Evolutionary conservation across 1,284 basidiomycete genomes (phyloP), one percentile per base, ranked within the genome.

Genomic region (Mycena sp.): DNA sequence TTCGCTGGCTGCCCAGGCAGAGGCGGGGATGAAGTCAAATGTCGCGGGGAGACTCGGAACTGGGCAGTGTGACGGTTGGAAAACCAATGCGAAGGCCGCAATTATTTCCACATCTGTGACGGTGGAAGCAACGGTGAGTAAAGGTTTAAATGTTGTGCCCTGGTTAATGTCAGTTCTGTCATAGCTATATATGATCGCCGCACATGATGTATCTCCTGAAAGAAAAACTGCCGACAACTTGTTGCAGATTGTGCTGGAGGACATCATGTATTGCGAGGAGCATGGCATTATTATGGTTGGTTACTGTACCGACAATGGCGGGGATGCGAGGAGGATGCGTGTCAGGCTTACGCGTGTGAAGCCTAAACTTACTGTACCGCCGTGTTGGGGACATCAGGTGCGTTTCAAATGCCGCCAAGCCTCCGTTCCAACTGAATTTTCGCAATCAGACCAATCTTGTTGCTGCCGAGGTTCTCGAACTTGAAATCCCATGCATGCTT

Each of bases 401-500:
- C 16, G 40, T 67, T 5, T 21, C 44, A 16, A 26, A 64, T 37
- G 12, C 21, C 14, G n/a, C 9, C n/a, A 41, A 23, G 45, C n/a
- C 68, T 67, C 38, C 64, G 67, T 58, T 19, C 40, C 11, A 40
- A 61, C 21, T 21, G 28, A 5, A 25, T 48, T 68, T 10, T 23
- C 50, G 25, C 54, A 46, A 64, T 67, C 52, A 61, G 19, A 17
- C 21, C 17, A 40, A 43, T 72, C 61, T 65, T 71, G 23, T n/a
- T 44, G 26, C 14, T 35, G 52, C 28, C 10, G 75, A 80, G 58
- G 71, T 70, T 30, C 66, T 78, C 26, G 56, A 52, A n/a, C 38
- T 71, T 6, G 68, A 69, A 40, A 29, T 49, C 19, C 32, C 10
- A 4, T 72, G 71, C 48, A 44, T 66, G n/a, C 63, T 72, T 14